Conservation (phyloP, 495 filamentous ascomycete genomes). For the Pseudoneurospora amorphoporcata region DNA sequence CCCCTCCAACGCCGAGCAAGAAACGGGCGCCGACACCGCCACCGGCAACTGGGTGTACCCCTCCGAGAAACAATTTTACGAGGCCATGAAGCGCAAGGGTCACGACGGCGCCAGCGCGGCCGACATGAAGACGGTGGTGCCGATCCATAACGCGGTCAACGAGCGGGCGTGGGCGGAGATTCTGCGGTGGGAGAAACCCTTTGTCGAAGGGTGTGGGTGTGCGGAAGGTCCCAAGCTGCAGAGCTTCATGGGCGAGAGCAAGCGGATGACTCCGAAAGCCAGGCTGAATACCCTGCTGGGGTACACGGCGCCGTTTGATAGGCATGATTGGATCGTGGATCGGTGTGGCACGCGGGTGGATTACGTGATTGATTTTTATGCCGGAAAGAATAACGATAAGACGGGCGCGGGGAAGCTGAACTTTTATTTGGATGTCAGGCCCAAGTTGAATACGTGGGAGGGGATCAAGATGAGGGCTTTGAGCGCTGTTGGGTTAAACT, state of each 20-base stretch:
- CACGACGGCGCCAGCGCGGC: constrained; percentile 41
- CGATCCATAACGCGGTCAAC: constrained; percentile 97
- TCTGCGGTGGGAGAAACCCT: constrained; percentile 68
- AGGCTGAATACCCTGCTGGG: constrained; percentile 71
- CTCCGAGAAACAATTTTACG: constrained; percentile 90
- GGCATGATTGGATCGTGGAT: constrained; percentile 96
- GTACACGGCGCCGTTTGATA: constrained; percentile 85
- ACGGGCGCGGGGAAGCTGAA: constrained; percentile 56
- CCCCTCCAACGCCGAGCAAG: constrained; percentile 59
- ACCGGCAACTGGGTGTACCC: constrained; percentile 93
- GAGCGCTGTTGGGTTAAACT: constrained; percentile 50
- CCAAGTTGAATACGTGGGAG: constrained; percentile 87
- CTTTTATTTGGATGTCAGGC: constrained; percentile 91
- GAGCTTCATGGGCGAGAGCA: constrained; percentile 69
- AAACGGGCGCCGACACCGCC: constrained; percentile 55
- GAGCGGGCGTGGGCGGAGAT: constrained; percentile 82
- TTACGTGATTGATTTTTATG: constrained; percentile 97
- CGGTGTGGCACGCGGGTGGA: constrained; percentile 81
- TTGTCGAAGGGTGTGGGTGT: constrained; percentile 41
- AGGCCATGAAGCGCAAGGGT: constrained; percentile 81
- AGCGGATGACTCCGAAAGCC: constrained; percentile 69
- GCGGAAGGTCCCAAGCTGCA: constrained; percentile 66
- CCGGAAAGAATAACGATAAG: constrained; percentile 50
- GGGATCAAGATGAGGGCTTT: constrained; percentile 74
- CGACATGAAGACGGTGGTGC: constrained; percentile 83